Evolutionary conservation across 164 flowering plant genomes (phyloP).

Genomic region (Chloranthus sessilifolius): DNA sequence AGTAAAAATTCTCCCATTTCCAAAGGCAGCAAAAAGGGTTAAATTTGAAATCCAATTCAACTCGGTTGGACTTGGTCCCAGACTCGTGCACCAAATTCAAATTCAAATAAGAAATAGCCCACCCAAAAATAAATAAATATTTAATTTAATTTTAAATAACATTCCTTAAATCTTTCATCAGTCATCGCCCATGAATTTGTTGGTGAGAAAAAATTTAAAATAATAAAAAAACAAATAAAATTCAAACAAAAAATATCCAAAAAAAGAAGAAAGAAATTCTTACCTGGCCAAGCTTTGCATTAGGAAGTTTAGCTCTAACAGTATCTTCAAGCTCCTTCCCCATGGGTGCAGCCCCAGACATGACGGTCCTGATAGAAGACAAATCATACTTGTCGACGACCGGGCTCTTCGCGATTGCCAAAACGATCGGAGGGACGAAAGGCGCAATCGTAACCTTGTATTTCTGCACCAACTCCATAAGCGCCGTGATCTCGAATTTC

Average conservation of each 20-base stretch:
- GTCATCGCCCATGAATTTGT: neutral
- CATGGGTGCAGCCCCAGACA: constrained; percentile 89
- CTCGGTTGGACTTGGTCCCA: too few species aligned
- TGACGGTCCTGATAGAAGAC: constrained; percentile 57
- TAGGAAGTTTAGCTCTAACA: constrained; percentile 59
- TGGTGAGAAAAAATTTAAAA: neutral
- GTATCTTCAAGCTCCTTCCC: constrained; percentile 92
- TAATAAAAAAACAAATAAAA: neutral
- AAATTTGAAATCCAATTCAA: too few species aligned
- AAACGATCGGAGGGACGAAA: constrained; percentile 82
- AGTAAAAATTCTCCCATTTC: too few species aligned
- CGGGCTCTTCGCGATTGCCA: constrained; percentile 67
- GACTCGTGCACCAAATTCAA: too few species aligned
- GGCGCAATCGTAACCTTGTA: constrained; percentile 72
- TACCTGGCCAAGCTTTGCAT: constrained; percentile 91
- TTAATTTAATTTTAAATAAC: too few species aligned
- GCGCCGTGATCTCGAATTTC: constrained; percentile 51
- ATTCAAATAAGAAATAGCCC: too few species aligned
- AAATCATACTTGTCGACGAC: constrained; percentile 58
- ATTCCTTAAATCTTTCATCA: too few species aligned
- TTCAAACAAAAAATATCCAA: neutral
- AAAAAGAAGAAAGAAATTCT: neutral
- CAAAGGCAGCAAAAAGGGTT: too few species aligned
- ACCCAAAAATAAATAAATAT: too few species aligned
- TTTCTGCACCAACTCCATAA: constrained; percentile 59